Conservation (phyloP, 768 basidiomycete genomes). For the Kwoniella dejecticola region DNA sequence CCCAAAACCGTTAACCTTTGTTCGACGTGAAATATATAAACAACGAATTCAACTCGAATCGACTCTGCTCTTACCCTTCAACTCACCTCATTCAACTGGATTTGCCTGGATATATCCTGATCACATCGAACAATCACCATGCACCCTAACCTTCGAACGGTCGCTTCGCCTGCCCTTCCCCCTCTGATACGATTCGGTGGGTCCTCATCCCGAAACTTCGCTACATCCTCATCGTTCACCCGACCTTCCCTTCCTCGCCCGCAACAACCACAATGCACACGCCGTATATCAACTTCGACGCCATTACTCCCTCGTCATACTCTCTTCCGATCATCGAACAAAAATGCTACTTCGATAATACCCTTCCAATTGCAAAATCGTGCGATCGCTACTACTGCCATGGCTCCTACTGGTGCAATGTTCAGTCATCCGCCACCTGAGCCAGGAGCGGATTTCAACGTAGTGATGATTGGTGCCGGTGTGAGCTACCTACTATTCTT, state of each 20-base stretch:
- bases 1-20: constrained; percentile 1
- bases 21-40: constrained; percentile 5
- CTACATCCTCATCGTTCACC: constrained; percentile 12
- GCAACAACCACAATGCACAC: constrained; percentile 26
- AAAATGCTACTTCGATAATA: neutral
- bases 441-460: constrained; percentile 75
- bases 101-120: neutral
- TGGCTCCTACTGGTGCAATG: constrained; percentile 42
- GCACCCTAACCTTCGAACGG: constrained; percentile 49
- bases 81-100: neutral
- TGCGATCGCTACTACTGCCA: constrained; percentile 49
- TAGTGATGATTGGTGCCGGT: constrained; percentile 91
- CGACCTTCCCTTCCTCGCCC: constrained; percentile 20
- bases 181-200: constrained; percentile 24
- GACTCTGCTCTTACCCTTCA: neutral
- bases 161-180: constrained; percentile 26
- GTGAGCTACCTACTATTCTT: constrained; percentile 35
- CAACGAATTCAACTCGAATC: neutral
- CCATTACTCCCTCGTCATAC: constrained; percentile 37
- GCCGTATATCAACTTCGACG: constrained; percentile 17
- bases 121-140: constrained; percentile 25
- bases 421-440: constrained; percentile 54
- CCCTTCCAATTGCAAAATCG: constrained; percentile 25
- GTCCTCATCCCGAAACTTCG: constrained; percentile 19
- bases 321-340: constrained; percentile 4